Base-by-base conservation (phyloP, 2,329 filamentous ascomycete species). In the Cryphonectria parasitica region DNA sequence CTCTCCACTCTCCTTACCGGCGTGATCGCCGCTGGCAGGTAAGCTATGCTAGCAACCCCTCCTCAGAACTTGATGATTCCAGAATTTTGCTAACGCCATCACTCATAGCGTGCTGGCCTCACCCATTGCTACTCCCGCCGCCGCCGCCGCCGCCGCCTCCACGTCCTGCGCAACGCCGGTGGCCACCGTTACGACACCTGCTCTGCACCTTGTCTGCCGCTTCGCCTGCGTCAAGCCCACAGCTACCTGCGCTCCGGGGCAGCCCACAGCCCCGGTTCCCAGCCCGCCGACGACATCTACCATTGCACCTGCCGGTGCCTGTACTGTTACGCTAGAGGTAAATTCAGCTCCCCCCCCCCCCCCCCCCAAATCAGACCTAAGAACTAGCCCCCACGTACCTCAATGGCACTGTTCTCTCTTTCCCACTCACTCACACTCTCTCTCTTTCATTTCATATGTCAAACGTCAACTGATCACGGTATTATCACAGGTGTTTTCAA, bases 221-320 rank as follows among this genome's bases (percentile, higher is more conserved):
- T 54, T 34, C 41, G 61, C 17, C 25, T 71, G 69, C 52, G 1
- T 17, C n/a, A n/a, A 4, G 3, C 69, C 65, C 15, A 52, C 2
- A 11, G 36, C 63, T n/a, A 10, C 19, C 15, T 71, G 69, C 52
- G 10, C 28, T 3, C 4, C 22, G n/a, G 65, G 65, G 22, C 65
- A 71, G 65, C 65, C 69, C 58, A 70, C 69, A 10, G 66, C 62
- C 49, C 60, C 66, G 13, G n/a, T 61, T 6, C 54, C 65, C 13
- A 28, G 22, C 28, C 62, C 65, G 45, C 66, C 69, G 19, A 7
- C 19, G 17, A 65, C 61, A 0, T 45, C 11, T 25, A 69, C 64
- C 11, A 64, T 56, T 34, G 56, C 64, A 11, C n/a, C 34, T 19
- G 17, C 54, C 4, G 36, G 28, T 3, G 66, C 56, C n/a, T 71